Base-by-base conservation (phyloP, 2,329 filamentous ascomycete species). In the Talaromyces sp. region DNA sequence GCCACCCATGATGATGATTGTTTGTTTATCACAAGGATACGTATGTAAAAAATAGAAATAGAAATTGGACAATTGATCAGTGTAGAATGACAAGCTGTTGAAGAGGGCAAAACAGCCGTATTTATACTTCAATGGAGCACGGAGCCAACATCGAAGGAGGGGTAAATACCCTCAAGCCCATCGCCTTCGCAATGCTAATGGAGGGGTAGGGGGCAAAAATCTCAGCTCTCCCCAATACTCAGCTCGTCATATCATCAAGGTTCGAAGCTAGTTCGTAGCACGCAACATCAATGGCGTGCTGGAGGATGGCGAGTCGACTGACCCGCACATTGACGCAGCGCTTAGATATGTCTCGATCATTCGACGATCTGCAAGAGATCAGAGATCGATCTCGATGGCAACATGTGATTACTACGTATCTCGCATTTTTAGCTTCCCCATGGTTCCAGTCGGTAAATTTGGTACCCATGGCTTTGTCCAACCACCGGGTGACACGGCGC, bases 1-100 rank as follows among this genome's bases (percentile, higher is more conserved):
- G 51, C 42, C 47, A 42, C 60, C 59, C 60, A 62, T 62, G 56
- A 19, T 62, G 60, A 55, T 13, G 32, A 47, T 17, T 52, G 52
- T 25, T 39, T 22, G 15, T 11, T 28, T 22, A 42, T 19, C 32
- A 28, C 17, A 33, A 57, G 8, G 22, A 47, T n/a, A 47, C 22
- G 42, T 47, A 2, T 8, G 17, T n/a, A n/a, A 9, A 3, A 47
- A 47, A 47, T 3, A 22, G 44, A 5, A 10, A 22, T 22, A 3
- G 22, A 49, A 22, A 22, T 25, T 49, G 33, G 33, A 6, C 15
- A 36, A 36, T 36, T 36, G 15, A 36, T 15, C 33, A 36, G 17
- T 36, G 33, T 36, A 17, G 19, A 47, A 47, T 47, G n/a, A 47
- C 3, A 5, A 36, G 1, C 4, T 15, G 28, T 10, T 19, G 15